These are phyloP conservation scores for Castanea crenata DNA, from an alignment of 306 rosid species.

Conservation along the genomic window DNA sequence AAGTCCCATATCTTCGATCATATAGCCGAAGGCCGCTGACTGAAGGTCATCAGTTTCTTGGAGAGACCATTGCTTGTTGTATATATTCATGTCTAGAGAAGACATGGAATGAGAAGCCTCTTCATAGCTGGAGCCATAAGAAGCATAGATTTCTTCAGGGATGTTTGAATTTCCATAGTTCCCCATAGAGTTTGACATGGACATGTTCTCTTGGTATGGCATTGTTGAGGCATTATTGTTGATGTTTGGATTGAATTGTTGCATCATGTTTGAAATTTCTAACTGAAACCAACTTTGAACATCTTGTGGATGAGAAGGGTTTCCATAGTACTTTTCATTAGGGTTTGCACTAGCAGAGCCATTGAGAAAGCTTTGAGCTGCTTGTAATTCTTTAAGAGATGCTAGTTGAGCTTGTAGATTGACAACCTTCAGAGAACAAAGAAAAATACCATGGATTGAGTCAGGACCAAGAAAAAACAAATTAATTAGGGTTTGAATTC, in stretches of 20 bases:
- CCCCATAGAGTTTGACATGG: slow-evolving; percentile 46
- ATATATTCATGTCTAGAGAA: slow-evolving; percentile 52
- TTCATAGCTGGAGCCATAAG: slow-evolving; percentile 62
- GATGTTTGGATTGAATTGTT: slow-evolving; percentile 39
- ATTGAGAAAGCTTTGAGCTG: slow-evolving; percentile 50
- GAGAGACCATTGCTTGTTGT: slow-evolving; percentile 49
- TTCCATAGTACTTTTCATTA: slow-evolving; percentile 46
- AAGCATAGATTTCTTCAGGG: slow-evolving; percentile 47
- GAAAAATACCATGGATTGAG: slow-evolving; percentile 4
- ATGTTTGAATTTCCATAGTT: slow-evolving; percentile 42
- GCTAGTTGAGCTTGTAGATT: slow-evolving; percentile 87
- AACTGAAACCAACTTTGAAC: slow-evolving; percentile 53
- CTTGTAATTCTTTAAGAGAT: slow-evolving; percentile 69
- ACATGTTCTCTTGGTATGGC: slow-evolving; percentile 37
- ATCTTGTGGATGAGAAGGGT: slow-evolving; percentile 43
- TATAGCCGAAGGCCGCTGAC: slow-evolving; percentile 67
- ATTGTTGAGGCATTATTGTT: slow-evolving; percentile 27
- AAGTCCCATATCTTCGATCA: slow-evolving; percentile 8
- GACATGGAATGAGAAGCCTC: slow-evolving; percentile 59
- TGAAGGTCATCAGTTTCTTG: slow-evolving; percentile 59
- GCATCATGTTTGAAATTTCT: slow-evolving; percentile 37
- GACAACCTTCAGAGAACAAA: slow-evolving; percentile 56
- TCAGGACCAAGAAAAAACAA: neutral
- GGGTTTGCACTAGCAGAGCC: slow-evolving; percentile 50
- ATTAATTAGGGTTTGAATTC: slow-evolving; percentile 22